phyloP scores from a whole-genome alignment of 306 rosid genomes.

The Prunus mume region DNA sequence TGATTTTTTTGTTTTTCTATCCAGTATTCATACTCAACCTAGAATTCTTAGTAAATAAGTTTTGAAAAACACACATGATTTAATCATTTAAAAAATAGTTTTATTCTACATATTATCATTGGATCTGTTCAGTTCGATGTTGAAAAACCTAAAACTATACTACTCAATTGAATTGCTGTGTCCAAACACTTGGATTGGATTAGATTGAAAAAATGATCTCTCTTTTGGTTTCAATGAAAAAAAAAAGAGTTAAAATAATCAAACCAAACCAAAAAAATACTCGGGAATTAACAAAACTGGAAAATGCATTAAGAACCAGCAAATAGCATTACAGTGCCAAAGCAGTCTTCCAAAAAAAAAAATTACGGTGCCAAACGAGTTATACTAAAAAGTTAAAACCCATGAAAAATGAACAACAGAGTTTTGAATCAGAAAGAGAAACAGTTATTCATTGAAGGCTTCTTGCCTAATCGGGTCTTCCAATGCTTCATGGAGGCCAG shows the following conservation, averaged over 20 bases:
- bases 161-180: not conserved
- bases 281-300: not conserved
- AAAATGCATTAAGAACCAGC: not conserved
- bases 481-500: not conserved
- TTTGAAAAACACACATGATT: not conserved
- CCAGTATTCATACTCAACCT: not conserved
- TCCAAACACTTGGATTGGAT: not conserved
- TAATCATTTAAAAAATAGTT: too few species aligned
- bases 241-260: too few species aligned
- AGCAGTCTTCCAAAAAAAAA: too few species aligned
- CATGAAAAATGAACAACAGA: too few species aligned
- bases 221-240: not conserved
- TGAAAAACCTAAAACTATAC: not conserved
- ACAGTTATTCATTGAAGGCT: not conserved
- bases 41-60: not conserved
- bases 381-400: too few species aligned
- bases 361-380: too few species aligned
- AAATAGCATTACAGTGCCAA: not conserved
- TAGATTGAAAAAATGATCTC: not conserved
- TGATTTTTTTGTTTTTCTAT: not conserved
- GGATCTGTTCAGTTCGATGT: not conserved
- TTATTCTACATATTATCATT: not conserved
- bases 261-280: not conserved
- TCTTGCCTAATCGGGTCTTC: not conserved
- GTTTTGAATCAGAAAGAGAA: not conserved